These are phyloP conservation scores for Cicer yamashitae DNA, from an alignment of 306 rosid genomes.

Conservation along the genomic window DNA sequence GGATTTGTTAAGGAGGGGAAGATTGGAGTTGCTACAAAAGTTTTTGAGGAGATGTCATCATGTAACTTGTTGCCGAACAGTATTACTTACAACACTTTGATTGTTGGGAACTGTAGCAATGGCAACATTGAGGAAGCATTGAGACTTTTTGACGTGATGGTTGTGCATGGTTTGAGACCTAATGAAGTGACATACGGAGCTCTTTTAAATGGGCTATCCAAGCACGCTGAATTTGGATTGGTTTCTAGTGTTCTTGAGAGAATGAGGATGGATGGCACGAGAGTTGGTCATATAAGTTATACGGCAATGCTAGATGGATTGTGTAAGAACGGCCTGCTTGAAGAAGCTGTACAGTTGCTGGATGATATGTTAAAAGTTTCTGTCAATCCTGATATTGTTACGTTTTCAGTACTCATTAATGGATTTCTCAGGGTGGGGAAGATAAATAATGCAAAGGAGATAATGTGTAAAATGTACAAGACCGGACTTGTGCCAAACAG, in stretches of 20 bases:
- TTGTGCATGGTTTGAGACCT: conserved; percentile 59
- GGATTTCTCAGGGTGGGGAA: conserved; percentile 68
- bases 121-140: conserved; percentile 61
- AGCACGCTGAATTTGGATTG: conserved; percentile 61
- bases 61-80: conserved; percentile 61
- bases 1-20: conserved; percentile 87
- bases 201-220: conserved; percentile 67
- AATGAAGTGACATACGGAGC: conserved; percentile 66
- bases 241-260: conserved; percentile 58
- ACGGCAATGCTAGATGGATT: conserved; percentile 72
- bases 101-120: conserved; percentile 59
- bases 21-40: conserved; percentile 64
- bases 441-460: conserved; percentile 66
- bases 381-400: conserved; percentile 60
- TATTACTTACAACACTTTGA: conserved; percentile 66
- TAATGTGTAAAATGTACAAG: conserved; percentile 68
- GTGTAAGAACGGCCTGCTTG: conserved; percentile 68
- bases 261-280: conserved; percentile 57
- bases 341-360: conserved; percentile 65
- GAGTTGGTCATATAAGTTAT: conserved; percentile 52
- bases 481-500: conserved; percentile 60
- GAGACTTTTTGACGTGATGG: conserved; percentile 69
- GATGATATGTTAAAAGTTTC: conserved; percentile 57
- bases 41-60: conserved; percentile 66
- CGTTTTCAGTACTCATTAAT: conserved; percentile 78